Base-by-base conservation (phyloP, 2,329 filamentous ascomycete genomes). In the Sporothrix sp. region DNA sequence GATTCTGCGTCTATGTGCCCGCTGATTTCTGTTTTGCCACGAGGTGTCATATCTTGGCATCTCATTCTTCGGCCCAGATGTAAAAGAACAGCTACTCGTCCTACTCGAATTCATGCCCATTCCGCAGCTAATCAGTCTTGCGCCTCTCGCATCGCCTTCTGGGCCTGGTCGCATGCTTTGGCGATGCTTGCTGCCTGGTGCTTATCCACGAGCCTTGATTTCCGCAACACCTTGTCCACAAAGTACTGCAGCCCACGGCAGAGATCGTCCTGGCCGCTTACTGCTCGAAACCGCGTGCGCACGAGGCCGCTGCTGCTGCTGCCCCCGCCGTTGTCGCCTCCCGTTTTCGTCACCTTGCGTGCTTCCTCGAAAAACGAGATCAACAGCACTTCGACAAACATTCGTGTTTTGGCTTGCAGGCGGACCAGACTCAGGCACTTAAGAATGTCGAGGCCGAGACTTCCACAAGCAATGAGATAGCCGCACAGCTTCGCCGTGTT, bases 361-460 rank as follows among this genome's bases (percentile, higher is more conserved):
- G 81, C 80, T 58, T 84, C 78, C 40, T 87, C 73, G 28, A 97
- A 78, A 11, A 89, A 66, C 2, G 81, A 85, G 44, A 93, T 81
- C 14, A 97, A 72, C 57, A 96, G 68, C 7, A 93, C 71, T 65
- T 96, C 88, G 40, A 90, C 73, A 62, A 97, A 93, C 21, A 79
- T 78, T 51, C 77, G 81, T 0, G 87, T 87, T 67, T 85, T 89
- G 7, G 79, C 70, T 61, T 88, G 85, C 46, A 95, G 66, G 57
- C 86, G 87, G 1, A 81, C 78, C 48, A 96, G 79, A 57, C 93
- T 89, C 39, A 97, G 75, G 14, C 81, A 81, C 66, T 85, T 83
- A 38, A 84, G 66, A 7, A 80, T 61, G 11, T 66, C 66, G 18
- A 81, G 65, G 4, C 65, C 65, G 38, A 79, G 59, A 14, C 65